Conservation (phyloP, 441 rosid species). For the Hypseocharis bilobata region DNA sequence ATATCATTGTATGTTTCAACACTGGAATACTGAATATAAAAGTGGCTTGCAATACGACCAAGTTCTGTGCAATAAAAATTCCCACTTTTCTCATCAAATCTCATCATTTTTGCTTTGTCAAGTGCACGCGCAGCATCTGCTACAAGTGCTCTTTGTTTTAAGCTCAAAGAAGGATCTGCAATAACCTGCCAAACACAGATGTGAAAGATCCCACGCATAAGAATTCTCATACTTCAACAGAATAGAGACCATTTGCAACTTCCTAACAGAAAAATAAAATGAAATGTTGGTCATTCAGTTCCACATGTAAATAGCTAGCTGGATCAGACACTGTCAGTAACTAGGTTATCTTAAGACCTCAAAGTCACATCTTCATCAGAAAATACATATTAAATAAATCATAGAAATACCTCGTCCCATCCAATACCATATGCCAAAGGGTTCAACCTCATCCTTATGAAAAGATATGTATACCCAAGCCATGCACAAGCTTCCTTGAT, state of each 20-base stretch:
- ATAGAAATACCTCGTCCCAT: conserved; percentile 83
- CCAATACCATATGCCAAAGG: conserved; percentile 97
- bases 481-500: conserved; percentile 98
- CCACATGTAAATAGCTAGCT: neutral
- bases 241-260: conserved; percentile 11
- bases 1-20: conserved; percentile 96
- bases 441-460: conserved; percentile 91
- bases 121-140: conserved; percentile 96
- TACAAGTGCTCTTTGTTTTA: conserved; percentile 84
- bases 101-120: conserved; percentile 99
- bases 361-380: neutral
- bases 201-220: conserved; percentile 21
- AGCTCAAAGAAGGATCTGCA: conserved; percentile 80
- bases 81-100: conserved; percentile 98
- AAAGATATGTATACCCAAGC: conserved; percentile 97
- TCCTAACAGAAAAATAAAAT: conserved; percentile 1
- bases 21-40: conserved; percentile 94
- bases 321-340: neutral
- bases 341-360: neutral
- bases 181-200: conserved; percentile 51
- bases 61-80: conserved; percentile 97
- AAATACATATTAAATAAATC: neutral
- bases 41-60: conserved; percentile 99
- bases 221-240: conserved; percentile 10
- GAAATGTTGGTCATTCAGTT: neutral